Evolutionary conservation across 768 basidiomycete genomes (phyloP).

Genomic region (Trametes meyenii): DNA sequence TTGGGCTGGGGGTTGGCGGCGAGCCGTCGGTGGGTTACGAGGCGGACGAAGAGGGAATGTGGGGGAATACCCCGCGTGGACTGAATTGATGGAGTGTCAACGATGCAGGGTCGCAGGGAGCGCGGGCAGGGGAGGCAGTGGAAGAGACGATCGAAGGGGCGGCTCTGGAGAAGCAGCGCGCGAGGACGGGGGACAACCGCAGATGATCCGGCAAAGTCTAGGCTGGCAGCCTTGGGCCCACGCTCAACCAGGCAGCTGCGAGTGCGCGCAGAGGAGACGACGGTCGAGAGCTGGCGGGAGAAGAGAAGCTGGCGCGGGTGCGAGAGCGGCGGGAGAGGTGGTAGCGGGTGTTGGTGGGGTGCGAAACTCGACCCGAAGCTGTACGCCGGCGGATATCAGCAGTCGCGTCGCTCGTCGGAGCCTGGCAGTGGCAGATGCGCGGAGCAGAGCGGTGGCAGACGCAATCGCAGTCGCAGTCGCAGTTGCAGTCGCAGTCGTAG

Average conservation of each 20-base stretch:
- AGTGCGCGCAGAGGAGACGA: not conserved
- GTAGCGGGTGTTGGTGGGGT: too few relatives aligned
- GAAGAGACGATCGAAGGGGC: slow-evolving; percentile 13
- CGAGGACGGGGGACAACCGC: slow-evolving; percentile 11
- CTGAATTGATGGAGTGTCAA: slow-evolving; percentile 15
- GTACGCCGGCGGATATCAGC: slow-evolving; percentile 2
- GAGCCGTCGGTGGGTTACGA: slow-evolving; percentile 11
- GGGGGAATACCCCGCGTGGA: slow-evolving; percentile 23
- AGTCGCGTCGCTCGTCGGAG: not conserved
- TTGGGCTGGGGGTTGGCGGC: slow-evolving; percentile 18
- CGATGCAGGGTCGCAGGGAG: slow-evolving; percentile 13
- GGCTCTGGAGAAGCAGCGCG: slow-evolving; percentile 3
- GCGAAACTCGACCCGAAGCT: too few relatives aligned
- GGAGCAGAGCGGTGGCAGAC: not conserved
- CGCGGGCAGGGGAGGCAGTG: slow-evolving; percentile 16
- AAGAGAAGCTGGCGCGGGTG: not conserved
- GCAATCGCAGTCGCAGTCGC: too few relatives aligned
- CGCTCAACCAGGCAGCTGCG: not conserved
- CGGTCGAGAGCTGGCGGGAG: not conserved
- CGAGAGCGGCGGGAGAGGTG: not conserved
- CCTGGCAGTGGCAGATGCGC: slow-evolving; percentile 12
- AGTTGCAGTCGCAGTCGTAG: not conserved
- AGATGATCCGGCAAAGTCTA: slow-evolving; percentile 21
- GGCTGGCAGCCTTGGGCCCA: not conserved
- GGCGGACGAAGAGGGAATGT: slow-evolving; percentile 13